phyloP scores from a whole-genome alignment of 495 filamentous ascomycete genomes.

The Mytilinidion resinicola region DNA sequence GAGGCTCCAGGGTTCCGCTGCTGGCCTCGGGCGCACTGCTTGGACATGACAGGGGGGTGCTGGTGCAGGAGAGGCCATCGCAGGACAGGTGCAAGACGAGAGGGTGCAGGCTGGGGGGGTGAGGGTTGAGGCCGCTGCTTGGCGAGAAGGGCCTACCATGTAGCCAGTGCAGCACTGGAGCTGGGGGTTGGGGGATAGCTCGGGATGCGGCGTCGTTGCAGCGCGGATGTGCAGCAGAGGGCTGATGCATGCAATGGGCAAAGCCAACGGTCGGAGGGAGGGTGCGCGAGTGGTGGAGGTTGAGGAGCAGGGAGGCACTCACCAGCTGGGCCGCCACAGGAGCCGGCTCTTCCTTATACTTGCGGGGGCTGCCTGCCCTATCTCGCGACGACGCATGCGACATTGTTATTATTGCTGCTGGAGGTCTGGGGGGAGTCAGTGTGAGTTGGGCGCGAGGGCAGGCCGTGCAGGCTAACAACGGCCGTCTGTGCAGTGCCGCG shows the following conservation, averaged over 20 bases:
- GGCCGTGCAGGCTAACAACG: constrained; percentile 9
- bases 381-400: constrained; percentile 31
- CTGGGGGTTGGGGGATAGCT: constrained; percentile 23
- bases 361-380: constrained; percentile 29
- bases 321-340: constrained; percentile 34
- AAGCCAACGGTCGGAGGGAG: constrained; percentile 19
- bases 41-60: background rate
- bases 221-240: constrained; percentile 27
- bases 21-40: background rate
- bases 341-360: constrained; percentile 37
- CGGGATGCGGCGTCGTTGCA: constrained; percentile 30
- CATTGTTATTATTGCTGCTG: constrained; percentile 31
- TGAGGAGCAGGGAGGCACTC: constrained; percentile 30
- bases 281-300: constrained; percentile 7
- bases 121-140: constrained; percentile 26
- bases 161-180: constrained; percentile 28
- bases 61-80: background rate
- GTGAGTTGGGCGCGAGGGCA: constrained; percentile 12
- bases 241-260: constrained; percentile 29
- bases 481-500: constrained; percentile 8
- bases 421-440: constrained; percentile 14
- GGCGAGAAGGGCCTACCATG: constrained; percentile 37
- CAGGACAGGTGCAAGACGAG: constrained; percentile 11
- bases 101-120: background rate
- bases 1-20: background rate